Base-by-base conservation (phyloP, 2,329 filamentous ascomycete species). In the Penicillium frequentans region DNA sequence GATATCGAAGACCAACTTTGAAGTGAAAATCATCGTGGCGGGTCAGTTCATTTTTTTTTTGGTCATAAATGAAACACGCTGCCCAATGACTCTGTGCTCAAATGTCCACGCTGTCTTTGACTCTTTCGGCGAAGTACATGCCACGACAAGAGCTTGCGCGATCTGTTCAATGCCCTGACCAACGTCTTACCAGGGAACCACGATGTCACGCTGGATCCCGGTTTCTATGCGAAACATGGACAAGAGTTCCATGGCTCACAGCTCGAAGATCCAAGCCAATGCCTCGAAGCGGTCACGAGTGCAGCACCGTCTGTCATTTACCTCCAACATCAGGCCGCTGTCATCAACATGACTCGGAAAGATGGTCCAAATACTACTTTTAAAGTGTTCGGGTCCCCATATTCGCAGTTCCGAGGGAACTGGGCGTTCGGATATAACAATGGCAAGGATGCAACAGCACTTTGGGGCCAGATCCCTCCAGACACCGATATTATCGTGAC, bases 371-470 rank as follows among this genome's bases (percentile, higher is more conserved):
- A 73, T 24, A 81, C 80, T 3, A 63, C 63, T 26, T 79, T 86
- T 65, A 82, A 77, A 50, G 73, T 86, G n/a, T 86, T 85, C 60
- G 84, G 83, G 5, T 85, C 82, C 43, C 84, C 84, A 8, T 82
- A 76, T 62, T 82, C 81, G 11, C 82, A 74, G 23, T 74, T 72
- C 9, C 60, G 68, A 24, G 71, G 75, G 2, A 72, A 75, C n/a
- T 84, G 82, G 81, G 84, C 82, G 1, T 86, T 86, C 63, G 77
- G 81, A 60, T 86, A 86, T 68, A 64, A 70, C 21, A 64, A 70
- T 19, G 61, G 70, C n/a, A 65, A 72, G 2, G 68, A 75, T 47
- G 80, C 79, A 13, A 59, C 65, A 42, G 56, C 66, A 13, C 67
- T 83, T 9, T 86, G 83, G 83, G 59, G 69, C 46, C 70, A 72